These are phyloP conservation scores for Galerina sulciceps DNA, from an alignment of 768 basidiomycete genomes.

Conservation along the genomic window DNA sequence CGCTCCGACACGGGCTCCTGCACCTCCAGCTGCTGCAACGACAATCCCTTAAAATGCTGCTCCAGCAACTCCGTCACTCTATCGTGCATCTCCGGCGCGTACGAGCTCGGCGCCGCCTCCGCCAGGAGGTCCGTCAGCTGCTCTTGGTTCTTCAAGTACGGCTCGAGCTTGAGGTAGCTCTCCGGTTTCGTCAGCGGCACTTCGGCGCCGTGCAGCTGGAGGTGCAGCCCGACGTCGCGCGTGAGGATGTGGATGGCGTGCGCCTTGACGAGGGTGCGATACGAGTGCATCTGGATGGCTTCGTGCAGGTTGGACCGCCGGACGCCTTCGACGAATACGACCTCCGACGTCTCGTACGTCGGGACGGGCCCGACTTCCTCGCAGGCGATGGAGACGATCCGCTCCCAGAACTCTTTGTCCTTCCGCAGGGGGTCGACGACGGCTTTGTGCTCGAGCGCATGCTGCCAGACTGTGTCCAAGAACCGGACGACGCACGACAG, in stretches of 20 bases:
- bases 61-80: constrained; percentile 54
- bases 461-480: constrained; percentile 79
- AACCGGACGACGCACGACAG: constrained; percentile 78
- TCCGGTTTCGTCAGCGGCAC: constrained; percentile 50
- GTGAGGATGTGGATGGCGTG: constrained; percentile 76
- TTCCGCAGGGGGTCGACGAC: constrained; percentile 59
- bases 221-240: constrained; percentile 71
- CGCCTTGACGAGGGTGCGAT: constrained; percentile 73
- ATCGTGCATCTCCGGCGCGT: constrained; percentile 76
- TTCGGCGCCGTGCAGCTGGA: constrained; percentile 41
- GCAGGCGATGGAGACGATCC: constrained; percentile 63
- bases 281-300: constrained; percentile 63
- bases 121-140: constrained; percentile 66
- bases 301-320: constrained; percentile 62
- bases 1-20: constrained; percentile 69
- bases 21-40: constrained; percentile 64
- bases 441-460: constrained; percentile 72
- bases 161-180: constrained; percentile 63
- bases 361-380: constrained; percentile 78
- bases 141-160: constrained; percentile 63
- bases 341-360: constrained; percentile 61
- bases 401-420: constrained; percentile 70
- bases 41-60: constrained; percentile 59
- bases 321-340: constrained; percentile 49
- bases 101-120: constrained; percentile 72